Percentiles rank a stretch among this genome's conserved stretches.
phyloP scores from a whole-genome alignment of 164 flowering plant genomes.

The Liquidambar formosana region DNA sequence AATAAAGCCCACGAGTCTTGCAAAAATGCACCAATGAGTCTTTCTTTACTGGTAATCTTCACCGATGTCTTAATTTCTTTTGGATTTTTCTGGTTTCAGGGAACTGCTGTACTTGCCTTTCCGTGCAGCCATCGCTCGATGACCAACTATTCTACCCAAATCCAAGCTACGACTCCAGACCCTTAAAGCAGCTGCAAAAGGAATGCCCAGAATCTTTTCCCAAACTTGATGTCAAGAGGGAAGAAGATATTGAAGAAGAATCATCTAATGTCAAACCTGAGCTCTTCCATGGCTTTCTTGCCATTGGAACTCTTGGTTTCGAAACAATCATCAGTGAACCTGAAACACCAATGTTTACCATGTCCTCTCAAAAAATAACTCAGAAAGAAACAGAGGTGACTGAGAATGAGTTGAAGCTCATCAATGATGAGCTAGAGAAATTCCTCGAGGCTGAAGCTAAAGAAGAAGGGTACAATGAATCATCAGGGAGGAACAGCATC shows the following conservation, averaged over 20 bases:
- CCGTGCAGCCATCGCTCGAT: slow-evolving; percentile 23
- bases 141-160: slow-evolving; percentile 19
- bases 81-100: slow-evolving; percentile 25
- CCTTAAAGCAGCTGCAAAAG: slow-evolving; percentile 5
- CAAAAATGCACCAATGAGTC: not conserved
- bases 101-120: slow-evolving; percentile 28
- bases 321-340: slow-evolving; percentile 43
- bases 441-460: slow-evolving; percentile 45
- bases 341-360: slow-evolving; percentile 50
- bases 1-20: not conserved
- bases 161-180: slow-evolving; percentile 17
- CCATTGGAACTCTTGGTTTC: slow-evolving; percentile 81
- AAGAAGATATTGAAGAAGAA: slow-evolving; percentile 31
- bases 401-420: slow-evolving; percentile 42
- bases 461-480: slow-evolving; percentile 26
- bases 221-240: slow-evolving; percentile 11
- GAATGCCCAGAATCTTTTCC: slow-evolving; percentile 9
- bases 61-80: not conserved
- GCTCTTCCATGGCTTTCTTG: slow-evolving; percentile 68
- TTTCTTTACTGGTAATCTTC: not conserved
- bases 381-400: slow-evolving; percentile 31
- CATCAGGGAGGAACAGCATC: slow-evolving; percentile 35
- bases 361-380: slow-evolving; percentile 20
- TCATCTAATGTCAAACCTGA: slow-evolving; percentile 31
- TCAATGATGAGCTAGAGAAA: slow-evolving; percentile 44